These are phyloP conservation scores for Panaeolus papilionaceus DNA, from an alignment of 768 basidiomycete genomes.

Conservation along the genomic window DNA sequence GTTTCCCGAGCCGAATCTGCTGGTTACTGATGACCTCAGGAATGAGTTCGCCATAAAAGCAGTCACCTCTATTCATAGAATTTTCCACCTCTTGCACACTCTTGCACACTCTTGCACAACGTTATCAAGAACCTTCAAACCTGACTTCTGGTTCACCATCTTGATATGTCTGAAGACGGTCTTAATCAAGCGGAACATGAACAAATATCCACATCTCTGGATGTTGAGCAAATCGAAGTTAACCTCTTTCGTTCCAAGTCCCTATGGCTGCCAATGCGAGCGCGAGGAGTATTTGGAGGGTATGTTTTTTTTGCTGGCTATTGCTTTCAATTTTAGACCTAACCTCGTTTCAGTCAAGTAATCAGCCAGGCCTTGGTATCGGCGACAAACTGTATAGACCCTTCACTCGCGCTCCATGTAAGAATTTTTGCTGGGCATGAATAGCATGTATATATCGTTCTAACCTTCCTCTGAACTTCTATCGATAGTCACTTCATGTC, in stretches of 20 bases:
- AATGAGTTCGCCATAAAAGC: background rate
- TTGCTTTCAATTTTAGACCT: background rate
- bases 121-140: no score
- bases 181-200: constrained; percentile 64
- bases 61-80: background rate
- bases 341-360: constrained; percentile 58
- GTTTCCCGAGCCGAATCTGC: background rate
- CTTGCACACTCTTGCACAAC: background rate
- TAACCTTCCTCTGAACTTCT: constrained; percentile 8
- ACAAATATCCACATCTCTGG: constrained; percentile 74
- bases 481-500: constrained; percentile 71
- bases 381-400: constrained; percentile 76
- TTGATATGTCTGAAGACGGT: constrained; percentile 31
- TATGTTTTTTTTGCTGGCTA: constrained; percentile 28
- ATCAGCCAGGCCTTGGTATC: constrained; percentile 87
- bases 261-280: constrained; percentile 63
- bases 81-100: background rate
- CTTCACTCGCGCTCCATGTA: constrained; percentile 74
- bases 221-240: constrained; percentile 79
- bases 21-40: no score
- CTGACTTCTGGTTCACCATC: background rate
- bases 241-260: constrained; percentile 82
- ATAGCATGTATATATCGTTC: background rate
- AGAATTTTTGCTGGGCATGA: constrained; percentile 35
- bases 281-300: constrained; percentile 85